A percentile compares a stretch with the other conserved stretches of the same genome.
phyloP scores from a whole-genome alignment of 371 early-diverging fungal species.

The Mortierella sp. region DNA sequence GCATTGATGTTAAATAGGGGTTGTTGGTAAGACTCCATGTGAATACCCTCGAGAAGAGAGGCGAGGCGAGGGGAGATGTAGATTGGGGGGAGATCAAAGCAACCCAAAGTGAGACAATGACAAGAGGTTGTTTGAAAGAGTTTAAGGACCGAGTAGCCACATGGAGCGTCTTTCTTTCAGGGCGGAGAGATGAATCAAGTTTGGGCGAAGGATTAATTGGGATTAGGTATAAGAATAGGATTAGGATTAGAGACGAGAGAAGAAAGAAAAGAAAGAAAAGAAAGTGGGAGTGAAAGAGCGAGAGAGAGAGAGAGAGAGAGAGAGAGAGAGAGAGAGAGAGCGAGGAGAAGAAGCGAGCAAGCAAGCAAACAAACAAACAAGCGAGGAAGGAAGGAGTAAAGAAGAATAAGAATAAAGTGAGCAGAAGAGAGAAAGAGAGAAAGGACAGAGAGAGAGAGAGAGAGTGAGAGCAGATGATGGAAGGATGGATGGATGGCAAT shows the following conservation, averaged over 20 bases:
- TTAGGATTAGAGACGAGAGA: no score
- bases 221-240: no score
- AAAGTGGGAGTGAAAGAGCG: not conserved
- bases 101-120: no score
- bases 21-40: not conserved
- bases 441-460: not conserved
- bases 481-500: no score
- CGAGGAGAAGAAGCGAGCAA: not conserved
- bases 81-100: not conserved
- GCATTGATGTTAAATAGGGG: not conserved
- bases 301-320: slow-evolving; percentile 3
- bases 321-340: not conserved
- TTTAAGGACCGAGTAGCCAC: no score
- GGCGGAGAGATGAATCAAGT: no score
- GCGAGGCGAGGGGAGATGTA: not conserved
- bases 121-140: not conserved
- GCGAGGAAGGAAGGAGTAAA: not conserved
- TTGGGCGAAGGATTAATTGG: no score
- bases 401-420: not conserved
- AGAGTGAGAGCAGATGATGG: not conserved
- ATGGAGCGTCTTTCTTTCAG: no score
- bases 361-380: not conserved
- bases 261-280: no score
- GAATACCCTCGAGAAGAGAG: not conserved
- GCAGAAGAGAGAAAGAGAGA: not conserved